phyloP scores from a whole-genome alignment of 768 basidiomycete genomes.

The Leccinum variicolor region DNA sequence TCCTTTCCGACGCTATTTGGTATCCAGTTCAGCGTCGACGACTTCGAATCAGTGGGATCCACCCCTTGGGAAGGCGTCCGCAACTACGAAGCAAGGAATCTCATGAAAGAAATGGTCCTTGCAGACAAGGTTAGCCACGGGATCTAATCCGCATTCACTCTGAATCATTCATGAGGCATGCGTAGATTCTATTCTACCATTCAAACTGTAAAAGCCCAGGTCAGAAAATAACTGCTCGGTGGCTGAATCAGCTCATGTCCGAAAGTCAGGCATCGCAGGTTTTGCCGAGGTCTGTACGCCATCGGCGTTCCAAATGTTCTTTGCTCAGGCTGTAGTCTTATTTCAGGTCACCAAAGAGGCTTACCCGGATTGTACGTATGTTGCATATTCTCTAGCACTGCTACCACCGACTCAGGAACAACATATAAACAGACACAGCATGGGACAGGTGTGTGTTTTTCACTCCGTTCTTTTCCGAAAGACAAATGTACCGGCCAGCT shows the following conservation, averaged over 20 bases:
- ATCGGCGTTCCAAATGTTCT: neutral
- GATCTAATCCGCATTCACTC: neutral
- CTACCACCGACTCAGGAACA: conserved; percentile 4
- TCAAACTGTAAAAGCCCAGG: conserved; percentile 85
- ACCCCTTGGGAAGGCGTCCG: conserved; percentile 89
- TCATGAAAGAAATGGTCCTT: conserved; percentile 77
- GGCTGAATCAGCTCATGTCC: conserved; percentile 5
- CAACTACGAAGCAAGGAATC: conserved; percentile 77
- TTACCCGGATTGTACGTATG: conserved; percentile 79
- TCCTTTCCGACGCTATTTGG: neutral
- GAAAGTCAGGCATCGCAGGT: conserved; percentile 62
- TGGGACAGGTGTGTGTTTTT: conserved; percentile 70
- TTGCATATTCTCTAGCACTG: conserved; percentile 1
- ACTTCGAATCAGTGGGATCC: conserved; percentile 67
- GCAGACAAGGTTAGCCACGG: conserved; percentile 60
- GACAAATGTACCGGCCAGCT: conserved; percentile 29
- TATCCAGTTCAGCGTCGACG: conserved; percentile 77
- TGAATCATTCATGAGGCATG: neutral
- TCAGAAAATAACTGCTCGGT: conserved; percentile 25
- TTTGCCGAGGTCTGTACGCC: conserved; percentile 65
- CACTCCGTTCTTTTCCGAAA: neutral
- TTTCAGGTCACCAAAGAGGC: conserved; percentile 73
- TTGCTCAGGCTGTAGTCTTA: conserved; percentile 9
- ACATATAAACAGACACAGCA: conserved; percentile 62
- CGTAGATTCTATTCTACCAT: conserved; percentile 80